Evolutionary conservation across 345 rosid species (phyloP).

Genomic region (Populus nigra): DNA sequence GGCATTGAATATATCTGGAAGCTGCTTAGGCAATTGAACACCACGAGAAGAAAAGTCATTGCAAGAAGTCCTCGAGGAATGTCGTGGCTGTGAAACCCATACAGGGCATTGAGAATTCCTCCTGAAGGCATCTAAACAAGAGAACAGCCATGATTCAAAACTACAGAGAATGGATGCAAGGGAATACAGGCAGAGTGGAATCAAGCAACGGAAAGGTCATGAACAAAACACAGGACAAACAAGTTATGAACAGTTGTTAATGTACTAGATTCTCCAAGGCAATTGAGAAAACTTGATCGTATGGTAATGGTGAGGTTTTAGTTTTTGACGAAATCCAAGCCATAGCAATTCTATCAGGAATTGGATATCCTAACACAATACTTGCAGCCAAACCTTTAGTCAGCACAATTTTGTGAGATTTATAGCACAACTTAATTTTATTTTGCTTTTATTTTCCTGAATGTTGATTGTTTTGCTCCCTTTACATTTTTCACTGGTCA

Average conservation of each 20-base stretch:
- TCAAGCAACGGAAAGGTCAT: neutral
- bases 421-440: too few relatives aligned
- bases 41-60: constrained; percentile 79
- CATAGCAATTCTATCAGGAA: too few relatives aligned
- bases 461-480: neutral
- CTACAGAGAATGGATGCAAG: too few relatives aligned
- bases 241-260: too few relatives aligned
- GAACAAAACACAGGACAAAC: too few relatives aligned
- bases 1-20: constrained; percentile 99
- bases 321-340: too few relatives aligned
- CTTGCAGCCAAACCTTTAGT: neutral
- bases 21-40: constrained; percentile 86
- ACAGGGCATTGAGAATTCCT: constrained; percentile 82
- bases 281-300: neutral
- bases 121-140: constrained; percentile 78
- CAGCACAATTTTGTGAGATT: neutral
- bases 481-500: neutral
- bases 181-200: neutral
- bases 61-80: constrained; percentile 89
- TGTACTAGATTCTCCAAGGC: too few relatives aligned
- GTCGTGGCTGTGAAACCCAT: constrained; percentile 81
- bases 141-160: neutral
- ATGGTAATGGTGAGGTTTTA: neutral
- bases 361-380: too few relatives aligned
- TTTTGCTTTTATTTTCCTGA: neutral